Evolutionary conservation across 1,284 basidiomycete species (phyloP).

Genomic region (Vanrija pseudolonga): DNA sequence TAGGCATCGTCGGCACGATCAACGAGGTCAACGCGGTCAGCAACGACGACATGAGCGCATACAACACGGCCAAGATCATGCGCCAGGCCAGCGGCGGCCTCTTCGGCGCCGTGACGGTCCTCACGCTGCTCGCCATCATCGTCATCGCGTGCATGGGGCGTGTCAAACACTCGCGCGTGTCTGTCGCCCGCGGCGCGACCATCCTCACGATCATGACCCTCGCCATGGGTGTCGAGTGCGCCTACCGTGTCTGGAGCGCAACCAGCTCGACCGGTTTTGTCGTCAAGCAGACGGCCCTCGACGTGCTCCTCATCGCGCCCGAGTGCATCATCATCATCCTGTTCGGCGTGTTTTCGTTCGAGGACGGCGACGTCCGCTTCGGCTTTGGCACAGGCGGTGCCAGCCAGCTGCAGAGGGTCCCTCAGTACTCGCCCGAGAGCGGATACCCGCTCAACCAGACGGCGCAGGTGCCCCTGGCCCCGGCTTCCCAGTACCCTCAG

Average conservation of each 20-base stretch:
- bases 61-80: not conserved
- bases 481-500: no score
- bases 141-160: not conserved
- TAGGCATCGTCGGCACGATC: not conserved
- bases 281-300: not conserved
- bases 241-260: not conserved
- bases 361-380: no score
- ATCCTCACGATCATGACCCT: not conserved
- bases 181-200: not conserved
- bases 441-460: no score
- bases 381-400: no score
- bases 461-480: no score
- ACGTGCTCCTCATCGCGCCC: not conserved
- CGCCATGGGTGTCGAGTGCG: not conserved
- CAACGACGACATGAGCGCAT: not conserved
- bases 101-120: not conserved
- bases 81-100: not conserved
- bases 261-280: not conserved
- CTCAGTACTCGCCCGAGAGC: no score
- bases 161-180: no score
- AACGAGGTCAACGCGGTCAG: not conserved
- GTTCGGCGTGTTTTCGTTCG: not conserved
- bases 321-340: not conserved
- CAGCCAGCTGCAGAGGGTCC: no score
- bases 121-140: not conserved